Evolutionary conservation across 305 asterid species (phyloP).

Genomic region (Fraxinus floribunda): DNA sequence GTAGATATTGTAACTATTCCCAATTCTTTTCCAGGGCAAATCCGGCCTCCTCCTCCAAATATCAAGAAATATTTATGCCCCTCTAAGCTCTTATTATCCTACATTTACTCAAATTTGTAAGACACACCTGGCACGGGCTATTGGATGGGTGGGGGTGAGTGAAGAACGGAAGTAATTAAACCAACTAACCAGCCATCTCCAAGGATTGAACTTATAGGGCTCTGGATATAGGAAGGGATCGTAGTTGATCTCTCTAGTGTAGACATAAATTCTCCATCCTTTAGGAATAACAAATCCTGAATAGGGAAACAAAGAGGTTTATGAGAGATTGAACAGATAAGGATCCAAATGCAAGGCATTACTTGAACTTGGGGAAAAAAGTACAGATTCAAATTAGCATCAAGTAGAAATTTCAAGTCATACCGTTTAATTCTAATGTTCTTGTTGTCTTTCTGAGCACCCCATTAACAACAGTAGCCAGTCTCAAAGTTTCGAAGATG

Average conservation of each 20-base stretch:
- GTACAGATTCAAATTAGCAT: background rate
- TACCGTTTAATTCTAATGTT: constrained; percentile 56
- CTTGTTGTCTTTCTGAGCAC: constrained; percentile 58
- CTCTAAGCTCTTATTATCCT: constrained; percentile 49
- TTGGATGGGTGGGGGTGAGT: background rate
- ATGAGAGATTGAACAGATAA: background rate
- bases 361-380: background rate
- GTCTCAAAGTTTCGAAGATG: constrained; percentile 53
- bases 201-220: constrained; percentile 61
- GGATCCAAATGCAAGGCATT: background rate
- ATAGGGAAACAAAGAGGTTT: background rate
- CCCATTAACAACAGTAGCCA: constrained; percentile 64
- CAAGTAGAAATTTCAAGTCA: background rate
- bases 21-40: constrained; percentile 79
- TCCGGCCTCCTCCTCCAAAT: constrained; percentile 61
- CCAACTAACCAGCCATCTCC: constrained; percentile 74
- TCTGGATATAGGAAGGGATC: constrained; percentile 61
- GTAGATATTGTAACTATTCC: constrained; percentile 51
- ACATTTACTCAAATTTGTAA: background rate
- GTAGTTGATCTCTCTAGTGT: constrained; percentile 70
- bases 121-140: background rate
- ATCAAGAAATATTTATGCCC: constrained; percentile 44
- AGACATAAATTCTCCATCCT: constrained; percentile 76
- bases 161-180: background rate
- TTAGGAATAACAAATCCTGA: constrained; percentile 56